Base-by-base conservation (phyloP, 306 rosid species). In the Arachis hypogaea region DNA sequence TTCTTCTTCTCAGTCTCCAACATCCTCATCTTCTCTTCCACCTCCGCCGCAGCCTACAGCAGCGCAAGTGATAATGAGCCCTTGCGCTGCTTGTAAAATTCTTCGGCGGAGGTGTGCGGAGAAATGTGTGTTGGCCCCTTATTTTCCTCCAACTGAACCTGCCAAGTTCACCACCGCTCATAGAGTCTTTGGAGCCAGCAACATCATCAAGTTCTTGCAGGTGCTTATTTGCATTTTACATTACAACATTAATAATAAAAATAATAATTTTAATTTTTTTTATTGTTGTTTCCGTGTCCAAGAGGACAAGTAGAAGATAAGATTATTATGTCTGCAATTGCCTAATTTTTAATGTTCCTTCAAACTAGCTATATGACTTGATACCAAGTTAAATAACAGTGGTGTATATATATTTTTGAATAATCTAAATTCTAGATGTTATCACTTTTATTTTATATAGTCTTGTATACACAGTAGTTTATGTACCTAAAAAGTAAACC, bases 161-260 rank as follows among this genome's bases (percentile, higher is more conserved):
- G 77, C 89, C 81, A 91, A 93, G 86, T 93, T 93, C 45, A 88
- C 98, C 83, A 93, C 75, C 40, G 98, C 96, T 5, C 98, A 93
- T 46, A 73, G 97, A 4, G 98, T 93, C 52, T 93, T 91, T 47
- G 98, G 98, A 9, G 97, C 98, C 1, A 93, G 98, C 79, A 93
- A 93, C 76, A 91, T 93, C 88, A 93, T 91, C 86, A 93, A 93
- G 84, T 85, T 89, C 83, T 81, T 93, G 74, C 98, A 93, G 98
- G 98, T 93, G 67, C 4, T n/a, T 44, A 11, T 33, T 33, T 2
- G 4, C 38, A 33, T 33, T 33, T 33, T 33, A 33, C 38, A 3
- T 33, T 33, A 33, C 38, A 33, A 33, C 38, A 33, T 33, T 33
- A 33, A 3, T 33, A 4, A 22, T 22, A 22, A 22, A 22, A 22